Evolutionary conservation across 345 rosid species (phyloP).

Genomic region (Bruguiera sexangula): DNA sequence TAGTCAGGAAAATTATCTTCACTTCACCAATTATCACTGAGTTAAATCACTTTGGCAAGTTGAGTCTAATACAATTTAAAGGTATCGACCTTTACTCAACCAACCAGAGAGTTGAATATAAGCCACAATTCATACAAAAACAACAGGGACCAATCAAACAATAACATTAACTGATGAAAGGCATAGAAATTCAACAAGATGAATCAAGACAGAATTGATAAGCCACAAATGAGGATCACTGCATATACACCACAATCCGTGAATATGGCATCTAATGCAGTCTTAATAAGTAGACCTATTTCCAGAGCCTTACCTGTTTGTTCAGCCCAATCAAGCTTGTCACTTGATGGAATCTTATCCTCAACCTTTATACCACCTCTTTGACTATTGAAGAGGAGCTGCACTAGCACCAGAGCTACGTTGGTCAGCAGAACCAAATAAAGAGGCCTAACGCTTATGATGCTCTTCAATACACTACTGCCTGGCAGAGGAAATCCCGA

Average conservation of each 20-base stretch:
- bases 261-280: slow-evolving; percentile 55
- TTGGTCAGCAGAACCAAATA: slow-evolving; percentile 59
- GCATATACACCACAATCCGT: slow-evolving; percentile 72
- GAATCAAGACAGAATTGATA: slow-evolving; percentile 34
- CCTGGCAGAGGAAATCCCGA: slow-evolving; percentile 57
- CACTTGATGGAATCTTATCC: slow-evolving; percentile 20
- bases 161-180: too few species aligned
- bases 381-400: slow-evolving; percentile 33
- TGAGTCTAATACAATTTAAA: too few species aligned
- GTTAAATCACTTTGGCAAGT: too few species aligned
- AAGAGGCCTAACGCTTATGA: slow-evolving; percentile 64
- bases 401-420: slow-evolving; percentile 48
- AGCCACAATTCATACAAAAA: too few species aligned
- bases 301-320: slow-evolving; percentile 67
- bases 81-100: too few species aligned
- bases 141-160: background rate
- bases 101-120: too few species aligned
- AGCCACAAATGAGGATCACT: slow-evolving; percentile 52
- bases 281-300: slow-evolving; percentile 51
- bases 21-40: too few species aligned
- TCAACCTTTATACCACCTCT: slow-evolving; percentile 22
- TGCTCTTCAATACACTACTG: slow-evolving; percentile 25
- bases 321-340: slow-evolving; percentile 44
- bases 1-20: too few species aligned
- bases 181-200: slow-evolving; percentile 1